These are phyloP conservation scores for Saitozyma podzolica DNA, from an alignment of 768 basidiomycete genomes.

Conservation along the genomic window DNA sequence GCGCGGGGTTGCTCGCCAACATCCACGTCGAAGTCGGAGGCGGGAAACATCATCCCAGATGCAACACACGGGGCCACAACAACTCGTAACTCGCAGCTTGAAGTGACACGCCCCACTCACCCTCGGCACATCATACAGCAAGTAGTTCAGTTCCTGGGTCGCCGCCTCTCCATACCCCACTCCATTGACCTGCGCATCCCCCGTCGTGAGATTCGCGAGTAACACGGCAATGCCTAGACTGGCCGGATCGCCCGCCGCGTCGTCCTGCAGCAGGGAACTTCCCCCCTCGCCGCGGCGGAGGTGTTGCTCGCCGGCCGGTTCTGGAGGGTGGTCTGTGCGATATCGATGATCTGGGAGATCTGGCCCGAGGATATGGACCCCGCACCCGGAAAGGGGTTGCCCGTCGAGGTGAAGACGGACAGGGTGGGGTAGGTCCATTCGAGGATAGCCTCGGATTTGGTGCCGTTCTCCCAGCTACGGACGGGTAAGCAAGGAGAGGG, in stretches of 20 bases:
- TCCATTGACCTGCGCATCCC: slow-evolving; percentile 34
- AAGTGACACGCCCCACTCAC: slow-evolving; percentile 15
- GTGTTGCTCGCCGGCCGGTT: slow-evolving; percentile 35
- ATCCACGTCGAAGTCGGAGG: too few relatives aligned
- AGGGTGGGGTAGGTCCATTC: slow-evolving; percentile 46
- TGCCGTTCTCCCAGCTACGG: slow-evolving; percentile 49
- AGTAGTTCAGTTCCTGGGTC: slow-evolving; percentile 37
- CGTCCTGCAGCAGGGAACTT: slow-evolving; percentile 38
- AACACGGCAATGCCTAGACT: slow-evolving; percentile 45
- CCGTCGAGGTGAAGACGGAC: slow-evolving; percentile 31
- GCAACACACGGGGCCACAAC: neutral
- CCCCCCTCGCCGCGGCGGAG: slow-evolving; percentile 9
- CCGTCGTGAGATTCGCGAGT: slow-evolving; percentile 32
- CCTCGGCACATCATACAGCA: slow-evolving; percentile 46
- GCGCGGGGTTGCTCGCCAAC: too few relatives aligned
- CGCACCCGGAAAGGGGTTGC: slow-evolving; percentile 25
- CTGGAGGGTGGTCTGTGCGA: slow-evolving; percentile 41
- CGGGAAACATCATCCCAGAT: neutral
- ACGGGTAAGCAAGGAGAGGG: slow-evolving; percentile 1
- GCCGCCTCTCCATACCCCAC: slow-evolving; percentile 47
- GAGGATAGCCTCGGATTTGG: slow-evolving; percentile 43
- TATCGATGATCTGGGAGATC: slow-evolving; percentile 33
- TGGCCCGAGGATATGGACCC: slow-evolving; percentile 18
- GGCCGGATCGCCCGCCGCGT: slow-evolving; percentile 50
- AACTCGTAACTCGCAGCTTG: too few relatives aligned